These are phyloP conservation scores for Astragalus membranaceus DNA, from an alignment of 306 rosid genomes.

Conservation along the genomic window DNA sequence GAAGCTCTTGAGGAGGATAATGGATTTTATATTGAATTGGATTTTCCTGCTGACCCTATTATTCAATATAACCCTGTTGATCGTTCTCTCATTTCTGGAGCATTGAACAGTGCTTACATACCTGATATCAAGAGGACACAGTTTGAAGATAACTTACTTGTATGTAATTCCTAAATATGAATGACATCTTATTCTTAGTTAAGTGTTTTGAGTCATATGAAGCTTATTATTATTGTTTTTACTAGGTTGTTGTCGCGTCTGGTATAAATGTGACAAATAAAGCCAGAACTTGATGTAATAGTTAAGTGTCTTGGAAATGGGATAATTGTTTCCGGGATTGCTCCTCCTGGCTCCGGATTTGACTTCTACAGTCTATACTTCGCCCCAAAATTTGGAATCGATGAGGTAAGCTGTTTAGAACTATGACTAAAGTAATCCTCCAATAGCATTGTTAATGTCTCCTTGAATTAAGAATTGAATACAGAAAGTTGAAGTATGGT, in stretches of 20 bases:
- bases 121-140: slow-evolving; percentile 25
- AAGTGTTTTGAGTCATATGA: no score
- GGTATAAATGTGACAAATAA: slow-evolving; percentile 28
- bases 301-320: slow-evolving; percentile 57
- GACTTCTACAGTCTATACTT: slow-evolving; percentile 63
- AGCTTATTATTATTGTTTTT: neutral
- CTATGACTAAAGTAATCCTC: neutral
- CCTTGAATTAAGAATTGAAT: neutral
- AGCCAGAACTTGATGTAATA: slow-evolving; percentile 42
- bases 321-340: slow-evolving; percentile 45
- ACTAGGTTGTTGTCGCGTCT: slow-evolving; percentile 50
- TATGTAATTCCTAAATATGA: slow-evolving; percentile 30
- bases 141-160: slow-evolving; percentile 9
- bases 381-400: slow-evolving; percentile 52
- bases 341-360: slow-evolving; percentile 57
- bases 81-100: slow-evolving; percentile 22
- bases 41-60: slow-evolving; percentile 32
- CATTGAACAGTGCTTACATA: slow-evolving; percentile 33
- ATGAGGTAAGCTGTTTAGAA: slow-evolving; percentile 46
- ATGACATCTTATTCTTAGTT: no score
- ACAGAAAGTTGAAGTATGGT: neutral
- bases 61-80: slow-evolving; percentile 27
- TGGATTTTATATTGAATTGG: slow-evolving; percentile 33
- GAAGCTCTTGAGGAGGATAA: no score
- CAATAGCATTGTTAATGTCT: no score